phyloP scores from a whole-genome alignment of 306 rosid genomes.

The Lablab purpureus region DNA sequence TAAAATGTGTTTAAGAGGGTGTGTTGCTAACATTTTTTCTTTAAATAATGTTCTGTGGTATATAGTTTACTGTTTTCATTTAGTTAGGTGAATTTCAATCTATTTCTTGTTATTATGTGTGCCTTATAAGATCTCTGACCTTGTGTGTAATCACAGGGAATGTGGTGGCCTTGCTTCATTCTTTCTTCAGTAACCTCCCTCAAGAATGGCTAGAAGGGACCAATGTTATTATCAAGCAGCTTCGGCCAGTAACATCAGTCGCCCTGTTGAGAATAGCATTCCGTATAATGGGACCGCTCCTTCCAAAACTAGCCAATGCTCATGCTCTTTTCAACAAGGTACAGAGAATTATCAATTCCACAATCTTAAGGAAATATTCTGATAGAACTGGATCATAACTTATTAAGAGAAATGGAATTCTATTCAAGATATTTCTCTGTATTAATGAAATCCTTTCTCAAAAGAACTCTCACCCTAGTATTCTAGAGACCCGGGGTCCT shows the following conservation, averaged over 20 bases:
- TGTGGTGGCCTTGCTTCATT: conserved; percentile 92
- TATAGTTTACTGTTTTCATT: conserved; percentile 2
- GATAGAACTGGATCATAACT: not conserved
- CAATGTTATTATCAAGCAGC: conserved; percentile 77
- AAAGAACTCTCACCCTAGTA: not conserved
- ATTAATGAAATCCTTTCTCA: not conserved
- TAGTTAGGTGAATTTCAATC: conserved; percentile 35
- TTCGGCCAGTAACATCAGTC: conserved; percentile 87
- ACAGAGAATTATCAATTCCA: conserved; percentile 42
- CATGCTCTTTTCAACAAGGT: conserved; percentile 89
- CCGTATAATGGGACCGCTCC: conserved; percentile 95
- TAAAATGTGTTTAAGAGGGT: not conserved
- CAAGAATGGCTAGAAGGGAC: conserved; percentile 96
- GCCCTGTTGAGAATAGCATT: conserved; percentile 97
- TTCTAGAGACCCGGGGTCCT: not conserved
- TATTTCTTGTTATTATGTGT: conserved; percentile 29
- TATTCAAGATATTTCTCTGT: not conserved
- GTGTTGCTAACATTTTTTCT: not conserved
- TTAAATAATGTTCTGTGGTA: conserved; percentile 38
- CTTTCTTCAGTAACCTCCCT: conserved; percentile 95
- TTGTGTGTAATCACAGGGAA: conserved; percentile 67
- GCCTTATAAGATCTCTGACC: conserved; percentile 38
- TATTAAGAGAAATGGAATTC: not conserved
- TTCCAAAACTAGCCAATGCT: conserved; percentile 96
- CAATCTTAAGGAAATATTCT: conserved; percentile 16